A percentile compares a stretch with the other conserved stretches of the same genome.
These are phyloP conservation scores for Calonectria leucothoes DNA, from an alignment of 2,329 filamentous ascomycete genomes.

Conservation along the genomic window DNA sequence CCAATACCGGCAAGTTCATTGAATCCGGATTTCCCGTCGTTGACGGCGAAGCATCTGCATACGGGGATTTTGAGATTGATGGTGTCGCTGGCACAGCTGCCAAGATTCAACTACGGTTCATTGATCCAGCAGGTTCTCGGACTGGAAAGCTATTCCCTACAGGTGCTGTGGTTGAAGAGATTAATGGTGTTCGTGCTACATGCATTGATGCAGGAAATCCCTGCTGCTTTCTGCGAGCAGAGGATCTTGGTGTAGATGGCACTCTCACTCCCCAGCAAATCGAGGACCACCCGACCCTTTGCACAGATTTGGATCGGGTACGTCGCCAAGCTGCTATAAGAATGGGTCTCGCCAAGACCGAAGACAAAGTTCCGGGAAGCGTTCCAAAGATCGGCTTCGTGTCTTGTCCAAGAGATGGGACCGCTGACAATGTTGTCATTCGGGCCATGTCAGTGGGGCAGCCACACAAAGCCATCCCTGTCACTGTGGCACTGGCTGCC, in stretches of 20 bases:
- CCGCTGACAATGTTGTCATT: conserved; percentile 46
- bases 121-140: conserved; percentile 69
- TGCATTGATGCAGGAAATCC: conserved; percentile 71
- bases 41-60: conserved; percentile 42
- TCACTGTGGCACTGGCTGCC: conserved; percentile 56
- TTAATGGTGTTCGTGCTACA: conserved; percentile 60
- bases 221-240: conserved; percentile 66
- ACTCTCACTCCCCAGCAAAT: conserved; percentile 64
- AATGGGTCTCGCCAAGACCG: conserved; percentile 63
- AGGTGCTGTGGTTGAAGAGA: conserved; percentile 58
- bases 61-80: conserved; percentile 69
- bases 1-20: conserved; percentile 73
- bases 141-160: conserved; percentile 62
- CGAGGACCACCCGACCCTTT: conserved; percentile 53
- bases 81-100: conserved; percentile 69
- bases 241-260: conserved; percentile 61
- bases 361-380: conserved; percentile 56
- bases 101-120: conserved; percentile 67
- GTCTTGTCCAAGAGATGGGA: conserved; percentile 51
- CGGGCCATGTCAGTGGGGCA: conserved; percentile 63
- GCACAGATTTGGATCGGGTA: conserved; percentile 62
- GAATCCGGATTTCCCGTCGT: conserved; percentile 63
- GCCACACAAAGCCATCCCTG: conserved; percentile 62
- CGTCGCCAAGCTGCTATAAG: conserved; percentile 63
- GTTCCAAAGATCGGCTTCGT: conserved; percentile 72